phyloP scores from a whole-genome alignment of 768 basidiomycete species.

The Pleurotus pulmonarius region DNA sequence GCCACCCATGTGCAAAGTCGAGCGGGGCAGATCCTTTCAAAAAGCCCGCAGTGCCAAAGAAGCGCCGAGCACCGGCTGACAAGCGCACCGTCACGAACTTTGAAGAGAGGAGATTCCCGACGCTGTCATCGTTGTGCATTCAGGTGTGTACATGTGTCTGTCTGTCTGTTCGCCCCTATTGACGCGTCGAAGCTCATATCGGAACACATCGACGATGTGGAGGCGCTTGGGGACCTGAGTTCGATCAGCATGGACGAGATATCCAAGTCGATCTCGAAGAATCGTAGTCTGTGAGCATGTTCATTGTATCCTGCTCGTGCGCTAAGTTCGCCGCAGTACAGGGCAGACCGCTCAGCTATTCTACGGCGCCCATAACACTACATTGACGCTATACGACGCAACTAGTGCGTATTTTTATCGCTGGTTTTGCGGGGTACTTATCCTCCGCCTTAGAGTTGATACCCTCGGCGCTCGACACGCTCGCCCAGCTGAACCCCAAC shows the following conservation, averaged over 20 bases:
- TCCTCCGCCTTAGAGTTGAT: constrained; percentile 50
- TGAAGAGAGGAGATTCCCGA: constrained; percentile 36
- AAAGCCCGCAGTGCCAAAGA: constrained; percentile 58
- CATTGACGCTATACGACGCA: constrained; percentile 79
- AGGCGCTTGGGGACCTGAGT: constrained; percentile 86
- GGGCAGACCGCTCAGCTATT: constrained; percentile 80
- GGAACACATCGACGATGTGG: constrained; percentile 84
- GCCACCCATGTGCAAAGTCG: constrained; percentile 78
- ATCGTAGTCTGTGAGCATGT: constrained; percentile 70
- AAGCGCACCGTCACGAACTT: constrained; percentile 58
- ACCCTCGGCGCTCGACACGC: constrained; percentile 61
- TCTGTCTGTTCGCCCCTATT: background rate
- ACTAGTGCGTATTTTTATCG: constrained; percentile 60
- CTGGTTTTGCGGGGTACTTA: background rate
- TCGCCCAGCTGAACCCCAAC: constrained; percentile 82
- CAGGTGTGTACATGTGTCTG: constrained; percentile 39
- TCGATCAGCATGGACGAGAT: constrained; percentile 81
- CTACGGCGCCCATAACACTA: constrained; percentile 67
- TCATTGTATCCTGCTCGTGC: background rate
- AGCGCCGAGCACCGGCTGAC: constrained; percentile 61
- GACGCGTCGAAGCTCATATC: constrained; percentile 60
- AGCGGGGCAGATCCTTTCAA: constrained; percentile 85
- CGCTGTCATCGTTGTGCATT: constrained; percentile 78
- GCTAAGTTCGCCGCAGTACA: constrained; percentile 43
- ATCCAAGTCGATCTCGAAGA: constrained; percentile 77